These are phyloP conservation scores for Geotrichum siamense DNA, from an alignment of 1,139 yeast genomes.

Conservation along the genomic window DNA sequence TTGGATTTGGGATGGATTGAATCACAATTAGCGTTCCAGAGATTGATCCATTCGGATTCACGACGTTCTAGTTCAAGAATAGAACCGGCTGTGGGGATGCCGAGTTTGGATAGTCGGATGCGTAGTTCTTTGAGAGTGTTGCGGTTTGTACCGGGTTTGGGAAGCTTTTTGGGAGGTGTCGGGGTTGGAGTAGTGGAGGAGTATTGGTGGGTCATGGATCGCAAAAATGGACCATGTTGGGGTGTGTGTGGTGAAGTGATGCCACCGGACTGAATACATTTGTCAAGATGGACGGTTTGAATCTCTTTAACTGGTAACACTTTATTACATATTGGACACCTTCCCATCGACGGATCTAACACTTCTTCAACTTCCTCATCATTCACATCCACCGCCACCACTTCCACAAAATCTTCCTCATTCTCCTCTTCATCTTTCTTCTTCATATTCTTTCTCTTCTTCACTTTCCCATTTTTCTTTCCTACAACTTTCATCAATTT, in stretches of 20 bases:
- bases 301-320: slow-evolving; percentile 50
- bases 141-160: slow-evolving; percentile 45
- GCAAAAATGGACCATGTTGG: background rate
- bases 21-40: slow-evolving; percentile 81
- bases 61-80: slow-evolving; percentile 58
- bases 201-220: slow-evolving; percentile 6
- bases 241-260: slow-evolving; percentile 6
- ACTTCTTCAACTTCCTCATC: background rate
- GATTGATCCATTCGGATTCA: slow-evolving; percentile 67
- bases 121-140: slow-evolving; percentile 44
- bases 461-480: background rate
- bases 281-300: slow-evolving; percentile 64
- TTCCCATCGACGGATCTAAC: slow-evolving; percentile 6
- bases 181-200: background rate
- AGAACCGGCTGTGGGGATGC: slow-evolving; percentile 54
- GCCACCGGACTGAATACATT: slow-evolving; percentile 41
- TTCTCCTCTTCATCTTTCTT: slow-evolving; percentile 9
- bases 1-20: slow-evolving; percentile 60
- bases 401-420: slow-evolving; percentile 9
- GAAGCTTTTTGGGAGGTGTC: slow-evolving; percentile 9
- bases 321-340: slow-evolving; percentile 65
- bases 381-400: background rate
- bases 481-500: slow-evolving; percentile 16
- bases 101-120: slow-evolving; percentile 48
- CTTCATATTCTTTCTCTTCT: background rate